Evolutionary conservation across 495 filamentous ascomycete species (phyloP), one percentile per base, ranked within the genome.

Genomic region (Chaetomidium leptoderma): DNA sequence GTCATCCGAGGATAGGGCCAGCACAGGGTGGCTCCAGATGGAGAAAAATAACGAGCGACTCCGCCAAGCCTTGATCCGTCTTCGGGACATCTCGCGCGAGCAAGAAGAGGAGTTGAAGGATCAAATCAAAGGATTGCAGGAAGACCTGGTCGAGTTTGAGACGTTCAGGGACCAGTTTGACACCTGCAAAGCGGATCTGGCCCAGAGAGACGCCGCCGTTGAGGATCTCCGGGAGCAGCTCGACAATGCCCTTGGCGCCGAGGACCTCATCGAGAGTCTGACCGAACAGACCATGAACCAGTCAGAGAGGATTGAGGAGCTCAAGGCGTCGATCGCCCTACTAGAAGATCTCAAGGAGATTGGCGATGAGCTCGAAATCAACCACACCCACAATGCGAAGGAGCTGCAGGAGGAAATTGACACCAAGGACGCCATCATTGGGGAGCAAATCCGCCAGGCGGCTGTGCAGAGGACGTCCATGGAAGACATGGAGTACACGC

Each of bases 381-480:
- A 95, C 63, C 91, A 96, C 70, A 80, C 91, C 14, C 91, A 96
- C 65, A 88, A 89, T 11, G 90, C 92, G 63, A 95, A 91, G 66
- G 91, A 97, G 68, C 83, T 98, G 71, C 91, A 95, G 69, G 90
- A 93, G 55, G 92, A 96, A 61, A 81, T 97, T 24, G 90, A 96
- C 61, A 85, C 88, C 65, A 85, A 85, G 55, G 90, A 96, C 53
- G 72, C 74, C 48, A 70, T 95, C 24, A 86, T 95, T 61, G 79
- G 77, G 16, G 93, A 97, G 60, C 89, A 93, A 63, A 72, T 74
- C 7, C 83, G 83, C 48, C 84, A 84, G 58, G 73, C 81, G 17
- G 71, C 74, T 16, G 69, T 81, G 56, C 88, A 95, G 62, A 89
- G 92, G 53, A 83, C 89, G 59, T 76, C 80, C 23, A 83, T 93